phyloP scores from a whole-genome alignment of 495 filamentous ascomycete genomes.

The Friedmanniomyces simplex region DNA sequence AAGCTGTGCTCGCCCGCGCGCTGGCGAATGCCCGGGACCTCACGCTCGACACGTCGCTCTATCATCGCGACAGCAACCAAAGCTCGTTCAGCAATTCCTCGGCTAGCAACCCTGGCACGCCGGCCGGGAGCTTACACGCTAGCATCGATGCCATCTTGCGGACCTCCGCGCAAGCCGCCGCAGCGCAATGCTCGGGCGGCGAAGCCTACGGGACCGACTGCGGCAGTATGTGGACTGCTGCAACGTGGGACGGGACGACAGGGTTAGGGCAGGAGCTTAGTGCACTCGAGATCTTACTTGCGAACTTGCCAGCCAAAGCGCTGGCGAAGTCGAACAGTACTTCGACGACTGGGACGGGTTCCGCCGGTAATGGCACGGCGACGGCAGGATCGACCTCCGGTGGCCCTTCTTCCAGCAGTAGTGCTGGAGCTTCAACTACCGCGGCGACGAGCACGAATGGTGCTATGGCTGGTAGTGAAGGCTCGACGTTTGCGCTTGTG shows the following conservation, averaged over 20 bases:
- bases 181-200: slow-evolving; percentile 31
- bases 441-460: background rate
- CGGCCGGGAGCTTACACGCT: slow-evolving; percentile 24
- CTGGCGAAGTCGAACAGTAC: background rate
- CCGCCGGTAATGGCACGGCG: background rate
- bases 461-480: background rate
- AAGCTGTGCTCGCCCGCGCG: slow-evolving; percentile 35
- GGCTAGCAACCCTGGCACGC: no score
- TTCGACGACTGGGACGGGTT: background rate
- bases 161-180: slow-evolving; percentile 32
- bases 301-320: slow-evolving; percentile 15
- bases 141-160: slow-evolving; percentile 29
- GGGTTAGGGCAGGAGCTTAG: slow-evolving; percentile 59
- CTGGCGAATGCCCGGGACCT: slow-evolving; percentile 30
- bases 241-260: slow-evolving; percentile 30
- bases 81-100: background rate
- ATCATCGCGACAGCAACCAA: background rate
- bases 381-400: no score
- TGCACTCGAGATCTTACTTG: slow-evolving; percentile 58
- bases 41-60: background rate
- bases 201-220: slow-evolving; percentile 21
- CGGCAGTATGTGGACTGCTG: slow-evolving; percentile 31
- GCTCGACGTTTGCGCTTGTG: background rate
- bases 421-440: background rate
- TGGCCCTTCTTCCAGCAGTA: background rate